Base-by-base conservation (phyloP, 768 basidiomycete species). In the Royoungia palumana region DNA sequence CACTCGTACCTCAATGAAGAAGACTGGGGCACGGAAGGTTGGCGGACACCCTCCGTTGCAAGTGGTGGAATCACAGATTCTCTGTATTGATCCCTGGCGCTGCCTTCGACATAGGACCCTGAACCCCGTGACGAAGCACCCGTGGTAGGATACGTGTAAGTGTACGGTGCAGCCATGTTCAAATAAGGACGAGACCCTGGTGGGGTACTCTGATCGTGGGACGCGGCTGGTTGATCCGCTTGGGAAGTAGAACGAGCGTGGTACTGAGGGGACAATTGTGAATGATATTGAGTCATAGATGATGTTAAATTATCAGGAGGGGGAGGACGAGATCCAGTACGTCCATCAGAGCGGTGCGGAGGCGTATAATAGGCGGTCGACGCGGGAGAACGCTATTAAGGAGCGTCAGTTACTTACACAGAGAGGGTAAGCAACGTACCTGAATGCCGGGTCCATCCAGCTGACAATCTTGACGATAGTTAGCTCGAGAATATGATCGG, bases 1-100 rank as follows among this genome's bases (percentile, higher is more conserved):
- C 88, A 91, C 56, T 88, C 86, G 60, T 90, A 89, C 67, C 83
- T 86, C 46, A 75, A 59, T 16, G 67, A 45, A 19, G 77, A 68
- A 39, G 72, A 47, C 50, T 49, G 54, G 19, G 64, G 17, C n/a
- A 51, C 17, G 10, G 67, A 50, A 11, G 58, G 38, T 32, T 55
- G 59, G 27, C 53, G 52, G 28, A 28, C 28, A 11, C 46, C 48
- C 35, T 59, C 66, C 24, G 54, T 35, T 20, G 39, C 38, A 37
- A 43, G 41, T 7, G 50, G 40, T 20, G 46, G 41, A 35, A 22
- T 34, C 47, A 46, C 35, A 14, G 44, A 16, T 34, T 61, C 65
- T 50, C 54, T 54, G 21, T 61, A 50, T 16, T 55, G 58, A 42
- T 53, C 58, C 27, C 49, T 57, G 37, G 49, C 11, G 28, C 13